A percentile compares a stretch with the other conserved stretches of the same genome.
phyloP scores from a whole-genome alignment of 345 rosid species.

The Populus euphratica region DNA sequence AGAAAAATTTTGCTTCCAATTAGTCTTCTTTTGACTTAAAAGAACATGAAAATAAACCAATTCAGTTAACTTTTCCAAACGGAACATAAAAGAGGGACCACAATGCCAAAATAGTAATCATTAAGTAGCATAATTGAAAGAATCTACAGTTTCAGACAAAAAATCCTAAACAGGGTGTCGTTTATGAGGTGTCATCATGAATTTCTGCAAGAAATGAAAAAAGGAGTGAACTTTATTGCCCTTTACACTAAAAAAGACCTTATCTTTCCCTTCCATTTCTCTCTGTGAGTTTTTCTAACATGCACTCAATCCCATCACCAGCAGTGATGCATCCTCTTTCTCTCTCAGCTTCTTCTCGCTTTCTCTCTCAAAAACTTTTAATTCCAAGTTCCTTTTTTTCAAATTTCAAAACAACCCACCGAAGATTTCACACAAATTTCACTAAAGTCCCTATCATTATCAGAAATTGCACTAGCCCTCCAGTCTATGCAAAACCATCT shows the following conservation, averaged over 20 bases:
- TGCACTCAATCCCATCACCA: conserved; percentile 42
- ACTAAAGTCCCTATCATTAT: conserved; percentile 26
- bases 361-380: conserved; percentile 28
- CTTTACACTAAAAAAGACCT: background rate
- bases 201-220: too few relatives aligned
- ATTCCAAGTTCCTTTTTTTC: conserved; percentile 34
- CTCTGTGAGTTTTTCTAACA: background rate
- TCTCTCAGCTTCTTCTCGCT: conserved; percentile 34
- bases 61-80: too few relatives aligned
- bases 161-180: too few relatives aligned
- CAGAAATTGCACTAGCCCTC: conserved; percentile 37
- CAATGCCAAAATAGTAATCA: too few relatives aligned
- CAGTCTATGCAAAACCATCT: conserved; percentile 72
- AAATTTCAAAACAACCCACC: conserved; percentile 20
- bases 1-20: too few relatives aligned
- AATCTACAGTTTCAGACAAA: too few relatives aligned
- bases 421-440: conserved; percentile 18
- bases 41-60: too few relatives aligned
- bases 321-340: conserved; percentile 46
- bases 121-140: too few relatives aligned
- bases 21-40: too few relatives aligned
- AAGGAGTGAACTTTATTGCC: conserved; percentile 4
- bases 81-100: too few relatives aligned
- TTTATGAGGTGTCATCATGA: too few relatives aligned
- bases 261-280: conserved; percentile 3